Percentiles rank a stretch among this genome's conserved stretches.
Conservation (phyloP, 257 asterid genomes). For the Solanum medicagineum region DNA sequence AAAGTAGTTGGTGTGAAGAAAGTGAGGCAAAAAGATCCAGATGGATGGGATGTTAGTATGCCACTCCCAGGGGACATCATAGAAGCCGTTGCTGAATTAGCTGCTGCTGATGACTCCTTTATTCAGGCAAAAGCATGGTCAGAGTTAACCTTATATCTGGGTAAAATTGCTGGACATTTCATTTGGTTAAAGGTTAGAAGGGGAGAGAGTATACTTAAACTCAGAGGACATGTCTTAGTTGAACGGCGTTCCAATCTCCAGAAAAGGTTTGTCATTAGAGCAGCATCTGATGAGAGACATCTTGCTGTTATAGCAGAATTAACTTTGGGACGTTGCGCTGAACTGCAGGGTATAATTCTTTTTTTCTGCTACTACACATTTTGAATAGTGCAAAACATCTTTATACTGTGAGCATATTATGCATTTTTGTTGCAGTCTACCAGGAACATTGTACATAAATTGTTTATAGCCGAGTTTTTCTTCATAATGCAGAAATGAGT, state of each 20-base stretch:
- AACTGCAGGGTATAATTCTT: conserved; percentile 27
- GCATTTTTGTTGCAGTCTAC: neutral
- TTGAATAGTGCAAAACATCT: neutral
- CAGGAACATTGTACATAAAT: neutral
- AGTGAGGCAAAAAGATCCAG: conserved; percentile 28
- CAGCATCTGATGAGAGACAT: conserved; percentile 38
- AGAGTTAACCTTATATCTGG: conserved; percentile 14
- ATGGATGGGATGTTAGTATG: conserved; percentile 41
- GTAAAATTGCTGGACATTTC: conserved; percentile 13
- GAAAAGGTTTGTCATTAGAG: conserved; percentile 28
- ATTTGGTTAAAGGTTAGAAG: conserved; percentile 45
- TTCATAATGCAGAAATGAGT: conserved; percentile 30
- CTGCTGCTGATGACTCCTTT: conserved; percentile 13
- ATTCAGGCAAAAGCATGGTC: conserved; percentile 26
- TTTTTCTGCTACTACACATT: neutral
- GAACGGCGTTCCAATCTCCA: conserved; percentile 22
- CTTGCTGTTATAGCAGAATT: conserved; percentile 36
- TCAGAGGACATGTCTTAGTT: conserved; percentile 21
- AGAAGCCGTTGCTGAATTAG: conserved; percentile 22
- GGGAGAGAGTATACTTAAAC: conserved; percentile 23
- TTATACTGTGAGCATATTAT: neutral
- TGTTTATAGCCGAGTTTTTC: neutral
- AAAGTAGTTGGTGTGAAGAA: conserved; percentile 30
- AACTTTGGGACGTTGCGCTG: conserved; percentile 31
- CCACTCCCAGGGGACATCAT: conserved; percentile 48